These are phyloP conservation scores for Teratosphaeriaceae sp. DNA, from an alignment of 2,329 filamentous ascomycete species.

Conservation along the genomic window DNA sequence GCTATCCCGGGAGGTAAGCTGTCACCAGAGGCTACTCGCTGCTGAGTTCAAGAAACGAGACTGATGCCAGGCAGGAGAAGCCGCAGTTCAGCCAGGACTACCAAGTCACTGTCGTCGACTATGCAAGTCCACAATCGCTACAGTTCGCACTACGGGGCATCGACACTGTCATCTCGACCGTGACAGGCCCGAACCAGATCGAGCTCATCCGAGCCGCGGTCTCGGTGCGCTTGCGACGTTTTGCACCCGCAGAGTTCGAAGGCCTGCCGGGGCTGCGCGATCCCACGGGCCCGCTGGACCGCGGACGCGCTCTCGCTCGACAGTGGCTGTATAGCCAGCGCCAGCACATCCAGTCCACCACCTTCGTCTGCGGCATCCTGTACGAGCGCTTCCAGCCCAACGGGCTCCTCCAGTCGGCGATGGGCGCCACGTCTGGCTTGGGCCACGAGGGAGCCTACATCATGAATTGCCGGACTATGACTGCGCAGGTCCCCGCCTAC, in stretches of 20 bases:
- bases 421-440: slow-evolving; percentile 52
- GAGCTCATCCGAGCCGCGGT: slow-evolving; percentile 67
- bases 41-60: not conserved
- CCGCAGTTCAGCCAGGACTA: slow-evolving; percentile 34
- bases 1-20: slow-evolving; percentile 57
- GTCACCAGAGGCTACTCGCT: not conserved
- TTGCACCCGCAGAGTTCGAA: slow-evolving; percentile 72
- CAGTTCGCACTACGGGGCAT: slow-evolving; percentile 62
- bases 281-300: slow-evolving; percentile 54
- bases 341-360: slow-evolving; percentile 57
- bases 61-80: not conserved
- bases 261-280: slow-evolving; percentile 53
- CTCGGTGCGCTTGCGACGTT: slow-evolving; percentile 56
- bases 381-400: slow-evolving; percentile 68
- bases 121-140: slow-evolving; percentile 52
- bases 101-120: slow-evolving; percentile 65
- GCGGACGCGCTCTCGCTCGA: slow-evolving; percentile 52
- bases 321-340: slow-evolving; percentile 50
- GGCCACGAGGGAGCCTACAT: slow-evolving; percentile 58
- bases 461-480: slow-evolving; percentile 52
- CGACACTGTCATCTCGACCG: slow-evolving; percentile 69
- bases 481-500: slow-evolving; percentile 56
- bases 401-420: slow-evolving; percentile 54
- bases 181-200: slow-evolving; percentile 59
- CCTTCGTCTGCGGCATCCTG: slow-evolving; percentile 68